Base-by-base conservation (phyloP, 768 basidiomycete species). In the Agaricus blazei region DNA sequence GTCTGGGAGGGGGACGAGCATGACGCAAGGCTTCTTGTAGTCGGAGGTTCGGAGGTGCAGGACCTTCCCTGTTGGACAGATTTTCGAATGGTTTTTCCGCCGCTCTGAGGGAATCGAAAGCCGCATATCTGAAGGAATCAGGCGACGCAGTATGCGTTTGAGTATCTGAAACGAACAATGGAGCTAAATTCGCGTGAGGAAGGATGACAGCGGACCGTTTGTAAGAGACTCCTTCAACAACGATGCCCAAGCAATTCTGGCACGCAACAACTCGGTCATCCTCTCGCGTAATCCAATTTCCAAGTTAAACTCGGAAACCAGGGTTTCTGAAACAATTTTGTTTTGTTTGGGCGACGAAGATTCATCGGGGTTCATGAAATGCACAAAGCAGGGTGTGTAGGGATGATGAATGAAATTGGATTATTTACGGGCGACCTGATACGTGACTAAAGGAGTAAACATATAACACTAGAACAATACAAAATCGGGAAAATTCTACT, bases 231-330 rank as follows among this genome's bases (percentile, higher is more conserved):
- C 67, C 56, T 74, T 71, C 34, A 82, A 62, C 31, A 70, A 44
- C n/a, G 67, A 47, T 38, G 78, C 80, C 81, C 79, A 81, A 51
- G 71, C 65, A 37, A 82, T 77, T 36, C 79, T 70, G 7, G 73
- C 70, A 58, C 78, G 68, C 29, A 79, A 58, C 3, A 74, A 74
- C 48, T 70, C 63, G 15, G 68, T 67, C 29, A 81, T 60, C 50
- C 75, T 72, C 51, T 72, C 62, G 46, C 75, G 71, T 19, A 81
- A 52, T 5, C 69, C 67, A 40, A 82, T 78, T 60, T 82, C 80
- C 3, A 78, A 62, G 60, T 77, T 72, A 47, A 82, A 64, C 59
- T 81, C 76, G 3, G 64, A 62, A 29, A 60, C 58, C 26, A 72
- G 55, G 31, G 72, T 69, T 45, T 62, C 55, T 37, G 69, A 49